Evolutionary conservation across 2,329 filamentous ascomycete species (phyloP), one percentile per base, ranked within the genome.

Genomic region (Botrytis fabae): DNA sequence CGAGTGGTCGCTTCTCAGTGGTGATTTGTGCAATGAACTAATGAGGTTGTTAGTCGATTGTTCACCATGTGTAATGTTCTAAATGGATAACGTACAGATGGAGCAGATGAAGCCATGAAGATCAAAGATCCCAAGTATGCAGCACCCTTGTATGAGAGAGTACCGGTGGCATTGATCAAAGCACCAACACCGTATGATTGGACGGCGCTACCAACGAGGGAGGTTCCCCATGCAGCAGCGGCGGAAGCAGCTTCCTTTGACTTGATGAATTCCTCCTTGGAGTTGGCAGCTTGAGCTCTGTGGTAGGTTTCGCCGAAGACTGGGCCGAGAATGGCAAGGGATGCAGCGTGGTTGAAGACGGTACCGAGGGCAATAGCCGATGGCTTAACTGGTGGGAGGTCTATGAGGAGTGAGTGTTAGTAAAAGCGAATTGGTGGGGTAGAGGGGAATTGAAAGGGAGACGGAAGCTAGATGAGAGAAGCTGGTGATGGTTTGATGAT

Each of bases 281-380:
- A 93, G 90, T 97, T 95, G 83, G 95, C 90, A 75, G 89, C 86
- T 88, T 97, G 95, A 78, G 95, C 95, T 79, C 93, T 92, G 85
- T 95, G 91, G 89, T 97, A 98, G 81, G 94, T 95, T 81, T 97
- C 92, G 82, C 96, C 95, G 83, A 98, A 97, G 84, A 98, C 85
- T 76, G 95, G 95, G 74, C 90, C 89, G 76, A 98, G 89, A 79
- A 98, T 90, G 76, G 93, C 95, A 77, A 96, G 91, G 81, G 96
- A 96, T 80, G 94, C 88, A 80, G 91, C 91, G 86, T 99, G 95
- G 88, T 93, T 98, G 91, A 98, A 99, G 84, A 94, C 86, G 76
- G 95, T 96, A 85, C 96, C 96, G 81, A 98, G 90, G 81, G 95
- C 96, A 82, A 99, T 97, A 81, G 96, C 95, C 82, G 95, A 98